phyloP scores from a whole-genome alignment of 768 basidiomycete genomes.

The Rhizopogon sp. region DNA sequence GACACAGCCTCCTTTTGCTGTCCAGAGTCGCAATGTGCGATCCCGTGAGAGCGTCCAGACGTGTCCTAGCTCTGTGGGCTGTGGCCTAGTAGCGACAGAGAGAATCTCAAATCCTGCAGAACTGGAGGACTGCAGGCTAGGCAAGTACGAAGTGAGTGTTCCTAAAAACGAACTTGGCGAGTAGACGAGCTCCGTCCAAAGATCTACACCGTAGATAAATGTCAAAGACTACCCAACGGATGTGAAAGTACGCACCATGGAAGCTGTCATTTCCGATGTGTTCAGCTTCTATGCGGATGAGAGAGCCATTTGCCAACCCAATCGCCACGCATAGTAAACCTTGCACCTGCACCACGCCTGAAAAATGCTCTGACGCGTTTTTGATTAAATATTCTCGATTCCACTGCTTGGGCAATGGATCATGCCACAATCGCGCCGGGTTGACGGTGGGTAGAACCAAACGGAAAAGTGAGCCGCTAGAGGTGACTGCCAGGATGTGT shows the following conservation, averaged over 20 bases:
- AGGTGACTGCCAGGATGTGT: constrained; percentile 67
- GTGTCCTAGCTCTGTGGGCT: constrained; percentile 69
- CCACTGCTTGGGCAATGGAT: constrained; percentile 49
- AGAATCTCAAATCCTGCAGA: constrained; percentile 57
- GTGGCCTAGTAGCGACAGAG: constrained; percentile 67
- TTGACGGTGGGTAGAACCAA: constrained; percentile 58
- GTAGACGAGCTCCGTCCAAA: constrained; percentile 63
- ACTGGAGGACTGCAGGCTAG: constrained; percentile 41
- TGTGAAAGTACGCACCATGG: constrained; percentile 45
- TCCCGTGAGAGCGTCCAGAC: constrained; percentile 87
- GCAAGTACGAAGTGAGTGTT: constrained; percentile 62
- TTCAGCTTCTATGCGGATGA: constrained; percentile 68
- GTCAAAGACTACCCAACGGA: constrained; percentile 3
- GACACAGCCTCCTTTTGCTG: constrained; percentile 68
- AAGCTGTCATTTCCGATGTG: constrained; percentile 45
- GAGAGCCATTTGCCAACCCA: constrained; percentile 52
- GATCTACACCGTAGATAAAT: constrained; percentile 39
- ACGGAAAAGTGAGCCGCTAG: constrained; percentile 67
- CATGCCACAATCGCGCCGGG: constrained; percentile 53
- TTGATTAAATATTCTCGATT: constrained; percentile 65
- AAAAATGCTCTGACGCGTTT: constrained; percentile 37
- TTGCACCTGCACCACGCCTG: constrained; percentile 58
- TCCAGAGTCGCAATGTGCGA: constrained; percentile 81
- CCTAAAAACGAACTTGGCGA: constrained; percentile 65
- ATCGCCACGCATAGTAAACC: constrained; percentile 64